A percentile compares a stretch with the other conserved stretches of the same genome.
These are phyloP conservation scores for Metarhizium anisopliae DNA, from an alignment of 2,329 filamentous ascomycete species.

Conservation along the genomic window DNA sequence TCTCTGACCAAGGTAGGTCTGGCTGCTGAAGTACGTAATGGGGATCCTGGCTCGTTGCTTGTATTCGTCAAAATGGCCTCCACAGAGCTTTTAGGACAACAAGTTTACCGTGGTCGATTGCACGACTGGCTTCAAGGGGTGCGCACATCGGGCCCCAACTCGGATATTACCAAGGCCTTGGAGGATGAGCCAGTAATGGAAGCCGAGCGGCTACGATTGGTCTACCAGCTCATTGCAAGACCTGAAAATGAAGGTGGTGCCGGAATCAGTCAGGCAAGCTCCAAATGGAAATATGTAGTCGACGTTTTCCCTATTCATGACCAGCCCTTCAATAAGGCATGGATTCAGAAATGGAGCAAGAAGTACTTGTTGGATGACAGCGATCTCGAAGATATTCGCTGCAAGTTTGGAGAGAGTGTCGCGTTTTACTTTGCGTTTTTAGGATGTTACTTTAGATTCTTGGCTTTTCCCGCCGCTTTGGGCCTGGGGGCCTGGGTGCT, in stretches of 20 bases:
- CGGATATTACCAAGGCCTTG: slow-evolving; percentile 60
- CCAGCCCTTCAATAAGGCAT: slow-evolving; percentile 61
- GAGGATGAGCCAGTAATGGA: slow-evolving; percentile 71
- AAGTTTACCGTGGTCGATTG: slow-evolving; percentile 79
- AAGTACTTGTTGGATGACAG: slow-evolving; percentile 58
- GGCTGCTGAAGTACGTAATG: slow-evolving; percentile 77
- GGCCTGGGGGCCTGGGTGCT: slow-evolving; percentile 72
- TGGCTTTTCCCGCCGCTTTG: slow-evolving; percentile 72
- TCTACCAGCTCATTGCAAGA: slow-evolving; percentile 77
- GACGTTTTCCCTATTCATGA: slow-evolving; percentile 76
- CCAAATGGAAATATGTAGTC: slow-evolving; percentile 64
- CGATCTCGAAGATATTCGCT: slow-evolving; percentile 65
- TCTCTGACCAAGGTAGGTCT: slow-evolving; percentile 72
- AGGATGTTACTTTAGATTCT: slow-evolving; percentile 79
- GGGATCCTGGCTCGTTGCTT: slow-evolving; percentile 65
- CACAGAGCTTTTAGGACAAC: slow-evolving; percentile 62
- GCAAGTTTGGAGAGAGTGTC: slow-evolving; percentile 73
- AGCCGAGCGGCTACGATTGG: slow-evolving; percentile 77
- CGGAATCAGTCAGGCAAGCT: slow-evolving; percentile 60
- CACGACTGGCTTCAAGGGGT: slow-evolving; percentile 93
- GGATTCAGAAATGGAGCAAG: slow-evolving; percentile 66
- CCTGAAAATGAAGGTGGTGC: slow-evolving; percentile 67
- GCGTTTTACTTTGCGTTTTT: slow-evolving; percentile 95
- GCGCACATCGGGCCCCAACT: slow-evolving; percentile 64
- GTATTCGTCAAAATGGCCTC: slow-evolving; percentile 78